A percentile compares a stretch with the other conserved stretches of the same genome.
phyloP scores from a whole-genome alignment of 345 rosid genomes.

The Rhodamnia rubescens region DNA sequence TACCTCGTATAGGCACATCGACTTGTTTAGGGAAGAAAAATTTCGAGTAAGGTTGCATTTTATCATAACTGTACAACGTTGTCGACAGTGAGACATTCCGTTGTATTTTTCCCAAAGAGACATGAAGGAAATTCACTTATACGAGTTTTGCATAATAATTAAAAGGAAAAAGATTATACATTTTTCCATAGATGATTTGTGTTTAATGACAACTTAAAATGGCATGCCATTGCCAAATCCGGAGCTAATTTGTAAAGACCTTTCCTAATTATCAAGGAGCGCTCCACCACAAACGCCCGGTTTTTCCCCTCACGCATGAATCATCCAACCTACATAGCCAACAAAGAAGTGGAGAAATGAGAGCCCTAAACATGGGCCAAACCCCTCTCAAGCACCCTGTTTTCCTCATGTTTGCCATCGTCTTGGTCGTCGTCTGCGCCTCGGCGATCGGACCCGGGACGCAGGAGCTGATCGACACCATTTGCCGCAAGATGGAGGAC shows the following conservation, averaged over 20 bases:
- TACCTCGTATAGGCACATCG: not conserved
- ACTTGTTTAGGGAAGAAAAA: not conserved
- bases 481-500: constrained; percentile 1
- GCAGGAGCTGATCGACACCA: not conserved
- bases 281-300: not conserved
- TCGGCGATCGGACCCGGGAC: not conserved
- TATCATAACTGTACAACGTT: not conserved
- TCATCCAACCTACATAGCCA: not conserved
- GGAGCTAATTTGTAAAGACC: not conserved
- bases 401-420: not conserved
- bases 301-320: not conserved
- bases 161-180: not conserved
- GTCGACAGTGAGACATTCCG: not conserved
- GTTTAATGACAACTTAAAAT: not conserved
- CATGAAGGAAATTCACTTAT: not conserved
- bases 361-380: not conserved
- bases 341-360: not conserved
- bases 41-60: not conserved
- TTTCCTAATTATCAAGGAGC: not conserved
- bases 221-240: not conserved
- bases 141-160: not conserved
- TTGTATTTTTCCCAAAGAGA: not conserved
- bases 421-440: not conserved
- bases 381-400: not conserved
- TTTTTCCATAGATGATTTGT: not conserved